Evolutionary conservation across 768 basidiomycete genomes (phyloP), one percentile per base, ranked within the genome.

Genomic region (Leucogyrophana mollusca): DNA sequence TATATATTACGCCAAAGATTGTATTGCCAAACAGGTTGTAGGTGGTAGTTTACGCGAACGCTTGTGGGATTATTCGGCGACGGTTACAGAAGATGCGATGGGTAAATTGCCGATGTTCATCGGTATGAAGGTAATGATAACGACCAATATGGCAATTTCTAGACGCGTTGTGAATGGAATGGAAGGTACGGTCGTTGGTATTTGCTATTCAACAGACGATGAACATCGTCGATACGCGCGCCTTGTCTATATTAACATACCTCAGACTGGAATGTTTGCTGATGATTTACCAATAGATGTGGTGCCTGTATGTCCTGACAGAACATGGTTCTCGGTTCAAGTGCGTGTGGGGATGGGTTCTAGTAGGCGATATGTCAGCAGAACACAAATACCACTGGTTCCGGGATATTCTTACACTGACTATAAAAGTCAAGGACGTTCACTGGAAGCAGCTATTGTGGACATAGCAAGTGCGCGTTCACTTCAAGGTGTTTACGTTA

Each of bases 401-500:
- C 65, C 61, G 1, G 60, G 58, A 16, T 65, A 62, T 38, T 45
- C 53, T 1, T 61, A 55, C 34, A 65, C 64, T 1, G 62, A 59
- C 27, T 58, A 58, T 53, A 64, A 65, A 22, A 51, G 46, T 17
- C 64, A 65, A 37, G 62, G 64, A 0, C 44, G 58, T 3, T 55
- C 62, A 2, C 39, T 66, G 13, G 34, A 55, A 0, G 33, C 34
- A 2, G 59, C 52, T 3, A 54, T 64, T 4, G 58, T 65, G 0
- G 64, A 67, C 43, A 43, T 64, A 2, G 34, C 37, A 0, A 51
- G 53, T 11, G 55, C 53, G 2, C 32, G 39, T 14, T 40, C 35
- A 6, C 30, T 42, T 7, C 58, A 61, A 45, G 53, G 58, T 2
- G 51, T 57, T 2, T 65, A 65, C 43, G 64, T 65, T 2, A 65